Evolutionary conservation across 208 protist genomes (phyloP), one percentile per base, ranked within the genome.

Genomic region (Acanthamoeba healyi): DNA sequence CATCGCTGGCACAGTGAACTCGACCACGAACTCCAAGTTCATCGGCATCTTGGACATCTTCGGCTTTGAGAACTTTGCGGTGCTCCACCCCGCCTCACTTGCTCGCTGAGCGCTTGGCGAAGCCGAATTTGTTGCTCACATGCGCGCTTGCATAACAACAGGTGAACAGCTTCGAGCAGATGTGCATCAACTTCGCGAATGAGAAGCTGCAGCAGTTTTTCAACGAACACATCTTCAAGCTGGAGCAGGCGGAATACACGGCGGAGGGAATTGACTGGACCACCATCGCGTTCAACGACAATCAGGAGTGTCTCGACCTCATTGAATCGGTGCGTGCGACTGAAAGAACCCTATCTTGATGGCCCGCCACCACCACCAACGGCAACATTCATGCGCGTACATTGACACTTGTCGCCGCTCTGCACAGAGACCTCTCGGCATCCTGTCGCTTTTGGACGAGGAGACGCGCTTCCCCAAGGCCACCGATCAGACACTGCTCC

Each of bases 31-130:
- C 15, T 51, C 49, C 7, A 94, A 81, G 74, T 61, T 79, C 36
- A 97, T 97, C 56, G 97, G 97, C 72, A 94, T 99, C n/a, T 95
- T 99, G 15, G 98, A 99, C 95, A 99, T 99, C 86, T 98, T 98
- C 81, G 98, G 98, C 72, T 99, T 99, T 94, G 98, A 99, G 95
- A 97, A 97, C 77, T 99, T 99, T 95, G 94, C 96, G 36, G 72
- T 95, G 44, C 98, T 2, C 10, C 74, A 46, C 26, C 38, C 19
- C 44, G 14, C 17, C 6, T 32, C 42, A 22, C 17, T 4, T 4
- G 42, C 3, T 24, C 9, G 15, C 15, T 32, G 3, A 67, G 6
- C 58, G 6, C 15, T 32, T 67, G 58, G 29, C 22, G 5, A 42
- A 10, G 67, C 40, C 24, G 24, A 10, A 29, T 65, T 42, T 4